Base-by-base conservation (phyloP, 1,284 basidiomycete genomes). In the Volvariella surrecta region DNA sequence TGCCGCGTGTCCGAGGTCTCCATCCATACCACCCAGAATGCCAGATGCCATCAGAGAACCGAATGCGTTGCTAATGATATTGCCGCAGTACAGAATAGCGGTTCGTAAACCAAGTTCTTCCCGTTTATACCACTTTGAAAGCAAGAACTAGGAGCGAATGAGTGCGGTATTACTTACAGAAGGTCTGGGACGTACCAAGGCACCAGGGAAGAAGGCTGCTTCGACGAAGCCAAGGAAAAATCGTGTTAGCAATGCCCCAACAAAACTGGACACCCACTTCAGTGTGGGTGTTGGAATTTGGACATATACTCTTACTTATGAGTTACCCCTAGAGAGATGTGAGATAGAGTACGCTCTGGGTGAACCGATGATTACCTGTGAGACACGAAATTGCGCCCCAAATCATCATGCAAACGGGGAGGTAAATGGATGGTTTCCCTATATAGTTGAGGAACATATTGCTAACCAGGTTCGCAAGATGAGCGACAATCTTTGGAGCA, bases 61-160 rank as follows among this genome's bases (percentile, higher is more conserved):
- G 56, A 91, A 90, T 1, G 87, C 89, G 63, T 89, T 92, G 47
- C 80, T 83, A 49, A 89, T 78, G 40, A 91, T 66, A 55, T 70
- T 77, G 4, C 86, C 86, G 51, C 76, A 80, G 47, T 76, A 80
- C 13, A 93, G 71, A 40, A 86, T 63, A 7, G 87, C 80, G 21
- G 80, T 89, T 45, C 89, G 71, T 38, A 82, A 59, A 34, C 82
- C 83, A 21, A 87, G 66, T 54, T 88, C 85, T 21, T 64, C 70
- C 10, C 72, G 66, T 43, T 74, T 83, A 59, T 79, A 86, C 83
- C 82, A 79, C 60, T 82, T 86, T 0, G 83, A 83, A 15, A 86
- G 63, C 19, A 83, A 63, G 59, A 76, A 78, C 65, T 66, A 30
- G 9, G 39, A 16, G 20, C 18, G n/a, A 3, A 39, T 38, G n/a